Conservation (phyloP, 2,329 filamentous ascomycete species). For the Neurospora sp. region DNA sequence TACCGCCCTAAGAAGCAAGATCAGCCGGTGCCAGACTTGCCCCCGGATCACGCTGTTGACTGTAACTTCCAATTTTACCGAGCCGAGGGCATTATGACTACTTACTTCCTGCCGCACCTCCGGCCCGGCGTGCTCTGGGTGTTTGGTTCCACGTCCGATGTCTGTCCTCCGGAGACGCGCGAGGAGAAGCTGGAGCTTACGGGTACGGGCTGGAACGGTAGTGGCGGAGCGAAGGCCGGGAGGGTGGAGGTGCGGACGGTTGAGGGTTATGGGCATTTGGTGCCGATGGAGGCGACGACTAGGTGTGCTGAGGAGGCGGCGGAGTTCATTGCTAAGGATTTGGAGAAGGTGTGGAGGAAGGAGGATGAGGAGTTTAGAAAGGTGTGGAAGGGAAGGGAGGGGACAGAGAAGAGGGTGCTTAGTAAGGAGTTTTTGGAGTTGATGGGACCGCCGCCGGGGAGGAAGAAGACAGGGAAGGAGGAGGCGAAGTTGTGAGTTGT, state of each 20-base stretch:
- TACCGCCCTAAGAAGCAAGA: slow-evolving; percentile 48
- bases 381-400: slow-evolving; percentile 41
- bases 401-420: slow-evolving; percentile 45
- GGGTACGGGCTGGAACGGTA: slow-evolving; percentile 57
- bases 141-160: slow-evolving; percentile 50
- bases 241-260: slow-evolving; percentile 58
- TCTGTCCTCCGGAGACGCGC: slow-evolving; percentile 42
- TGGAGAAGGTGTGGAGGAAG: slow-evolving; percentile 41
- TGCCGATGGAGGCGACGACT: slow-evolving; percentile 70
- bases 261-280: slow-evolving; percentile 61
- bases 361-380: slow-evolving; percentile 46
- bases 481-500: slow-evolving; percentile 1
- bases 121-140: slow-evolving; percentile 60
- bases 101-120: slow-evolving; percentile 47
- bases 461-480: slow-evolving; percentile 4
- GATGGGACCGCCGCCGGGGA: slow-evolving; percentile 24
- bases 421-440: slow-evolving; percentile 47
- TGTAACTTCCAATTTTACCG: slow-evolving; percentile 53
- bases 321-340: slow-evolving; percentile 46
- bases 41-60: slow-evolving; percentile 16
- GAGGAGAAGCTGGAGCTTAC: slow-evolving; percentile 54
- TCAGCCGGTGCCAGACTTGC: slow-evolving; percentile 19
- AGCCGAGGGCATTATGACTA: slow-evolving; percentile 49
- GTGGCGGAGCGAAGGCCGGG: slow-evolving; percentile 52
- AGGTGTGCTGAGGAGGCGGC: slow-evolving; percentile 54